Conservation (phyloP, 345 rosid species). For the Excoecaria cochinchinensis region DNA sequence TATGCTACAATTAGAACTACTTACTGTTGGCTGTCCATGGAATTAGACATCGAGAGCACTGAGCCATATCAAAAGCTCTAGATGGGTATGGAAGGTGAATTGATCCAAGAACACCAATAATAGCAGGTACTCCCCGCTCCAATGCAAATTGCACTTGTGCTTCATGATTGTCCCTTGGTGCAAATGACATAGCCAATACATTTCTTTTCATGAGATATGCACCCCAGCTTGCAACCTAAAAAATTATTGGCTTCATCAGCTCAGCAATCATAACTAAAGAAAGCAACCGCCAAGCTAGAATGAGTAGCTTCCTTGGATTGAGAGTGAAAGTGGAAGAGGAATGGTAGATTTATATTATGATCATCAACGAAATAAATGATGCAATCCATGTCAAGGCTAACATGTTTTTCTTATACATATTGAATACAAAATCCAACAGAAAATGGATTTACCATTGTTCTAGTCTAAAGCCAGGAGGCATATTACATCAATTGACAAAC, state of each 20-base stretch:
- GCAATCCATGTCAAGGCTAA: background rate
- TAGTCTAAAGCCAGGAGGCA: background rate
- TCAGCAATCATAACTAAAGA: constrained; percentile 4
- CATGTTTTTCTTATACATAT: background rate
- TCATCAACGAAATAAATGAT: background rate
- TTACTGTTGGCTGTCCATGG: constrained; percentile 88
- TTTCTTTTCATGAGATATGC: constrained; percentile 87
- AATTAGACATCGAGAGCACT: constrained; percentile 92
- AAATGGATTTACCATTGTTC: background rate
- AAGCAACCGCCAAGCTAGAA: background rate
- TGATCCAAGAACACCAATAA: constrained; percentile 89
- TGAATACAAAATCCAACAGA: background rate
- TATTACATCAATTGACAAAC: background rate
- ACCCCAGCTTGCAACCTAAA: constrained; percentile 99
- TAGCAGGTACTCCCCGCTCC: constrained; percentile 94
- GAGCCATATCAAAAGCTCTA: constrained; percentile 97
- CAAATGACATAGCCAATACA: constrained; percentile 88
- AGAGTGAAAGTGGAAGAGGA: background rate
- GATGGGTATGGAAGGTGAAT: constrained; percentile 87
- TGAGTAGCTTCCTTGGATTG: background rate
- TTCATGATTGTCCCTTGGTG: constrained; percentile 94
- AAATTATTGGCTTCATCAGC: constrained; percentile 9
- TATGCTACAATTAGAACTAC: constrained; percentile 14
- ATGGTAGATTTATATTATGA: background rate
- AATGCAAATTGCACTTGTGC: constrained; percentile 99